These are phyloP conservation scores for Penicillium lividum DNA, from an alignment of 495 filamentous ascomycete species.

Conservation along the genomic window DNA sequence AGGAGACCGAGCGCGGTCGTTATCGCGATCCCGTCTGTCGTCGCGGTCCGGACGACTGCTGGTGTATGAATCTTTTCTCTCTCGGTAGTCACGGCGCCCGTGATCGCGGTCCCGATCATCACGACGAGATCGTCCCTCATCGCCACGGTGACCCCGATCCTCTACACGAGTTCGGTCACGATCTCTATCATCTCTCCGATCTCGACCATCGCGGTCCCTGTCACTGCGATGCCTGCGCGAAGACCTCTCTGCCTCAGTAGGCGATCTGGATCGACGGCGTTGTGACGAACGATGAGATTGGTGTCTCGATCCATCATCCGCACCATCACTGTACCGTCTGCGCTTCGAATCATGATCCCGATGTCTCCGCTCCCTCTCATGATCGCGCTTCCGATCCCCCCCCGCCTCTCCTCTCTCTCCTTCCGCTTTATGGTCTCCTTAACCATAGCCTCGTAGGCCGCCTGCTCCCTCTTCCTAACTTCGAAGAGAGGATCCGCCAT, in stretches of 20 bases:
- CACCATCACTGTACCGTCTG: slow-evolving; percentile 33
- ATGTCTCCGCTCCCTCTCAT: slow-evolving; percentile 21
- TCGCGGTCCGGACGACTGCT: slow-evolving; percentile 31
- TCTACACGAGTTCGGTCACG: slow-evolving; percentile 16
- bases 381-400: slow-evolving; percentile 27
- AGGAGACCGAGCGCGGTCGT: slow-evolving; percentile 26
- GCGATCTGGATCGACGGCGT: slow-evolving; percentile 41
- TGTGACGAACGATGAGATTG: slow-evolving; percentile 29
- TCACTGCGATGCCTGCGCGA: slow-evolving; percentile 33
- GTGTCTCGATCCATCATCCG: slow-evolving; percentile 28
- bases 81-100: slow-evolving; percentile 17
- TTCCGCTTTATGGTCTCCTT: slow-evolving; percentile 75
- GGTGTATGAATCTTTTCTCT: slow-evolving; percentile 21
- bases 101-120: slow-evolving; percentile 20
- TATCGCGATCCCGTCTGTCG: slow-evolving; percentile 25
- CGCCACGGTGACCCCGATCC: slow-evolving; percentile 24
- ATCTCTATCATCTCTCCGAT: slow-evolving; percentile 14
- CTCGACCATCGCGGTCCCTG: slow-evolving; percentile 20
- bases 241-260: slow-evolving; percentile 27
- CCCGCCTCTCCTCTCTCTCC: slow-evolving; percentile 61
- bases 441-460: slow-evolving; percentile 84
- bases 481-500: slow-evolving; percentile 85
- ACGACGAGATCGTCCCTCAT: slow-evolving; percentile 21
- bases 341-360: slow-evolving; percentile 29
- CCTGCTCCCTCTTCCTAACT: slow-evolving; percentile 91